Base-by-base conservation (phyloP, 2,329 filamentous ascomycete species). In the Trichoderma aggressivum region DNA sequence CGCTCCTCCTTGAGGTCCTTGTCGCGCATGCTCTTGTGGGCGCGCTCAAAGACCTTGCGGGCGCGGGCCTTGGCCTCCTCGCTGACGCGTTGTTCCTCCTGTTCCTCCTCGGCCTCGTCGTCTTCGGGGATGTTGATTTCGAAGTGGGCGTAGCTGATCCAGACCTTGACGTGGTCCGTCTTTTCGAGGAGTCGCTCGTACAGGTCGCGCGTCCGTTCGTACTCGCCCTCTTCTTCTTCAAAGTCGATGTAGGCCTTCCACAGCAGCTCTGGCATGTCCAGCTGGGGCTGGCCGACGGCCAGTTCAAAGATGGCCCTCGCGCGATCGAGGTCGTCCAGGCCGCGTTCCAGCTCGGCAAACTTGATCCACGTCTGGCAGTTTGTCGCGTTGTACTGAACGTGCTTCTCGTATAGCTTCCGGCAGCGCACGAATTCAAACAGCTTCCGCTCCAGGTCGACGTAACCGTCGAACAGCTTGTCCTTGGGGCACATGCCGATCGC, bases 221-320 rank as follows among this genome's bases (percentile, higher is more conserved):
- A 98, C 81, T 98, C 94, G 77, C 91, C 93, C 81, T 97, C 94
- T 77, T 97, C 94, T 79, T 98, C 95, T 82, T 99, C 96, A 78
- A 98, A 98, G 81, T 99, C 96, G 76, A 99, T 98, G 81, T 97
- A 99, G 1, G 94, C 90, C 83, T 98, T 98, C 96, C 96, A 99
- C 2, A 98, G 86, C 65, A 98, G 86, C 83, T 99, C 96, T 0
- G 96, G 96, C 96, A 99, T 99, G 80, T 99, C 96, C 16, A 99
- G 86, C 36, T 90, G 88, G 1, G 91, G 87, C 80, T 98, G 94
- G 62, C 88, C 86, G 72, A 98, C 91, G 3, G 93, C 95, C 32
- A 98, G 86, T 82, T 98, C 95, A 79, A 94, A 98, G 75, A 99
- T 97, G 59, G 92, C 94, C 56, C 96, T 88, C 18, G 93, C 91